phyloP scores from a whole-genome alignment of 768 basidiomycete species.

The Boletus patriciae region DNA sequence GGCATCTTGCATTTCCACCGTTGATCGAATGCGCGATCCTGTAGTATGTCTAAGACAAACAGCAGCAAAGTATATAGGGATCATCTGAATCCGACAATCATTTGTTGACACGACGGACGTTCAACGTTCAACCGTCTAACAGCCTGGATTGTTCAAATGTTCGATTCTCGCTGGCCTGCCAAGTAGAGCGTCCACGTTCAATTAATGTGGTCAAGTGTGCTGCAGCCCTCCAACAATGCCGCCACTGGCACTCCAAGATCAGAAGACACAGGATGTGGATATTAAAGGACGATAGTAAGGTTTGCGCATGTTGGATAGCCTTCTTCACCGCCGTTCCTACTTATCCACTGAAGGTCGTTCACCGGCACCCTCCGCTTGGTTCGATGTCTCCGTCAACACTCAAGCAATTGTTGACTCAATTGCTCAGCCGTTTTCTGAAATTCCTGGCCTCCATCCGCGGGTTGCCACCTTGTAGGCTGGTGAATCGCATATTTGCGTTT shows the following conservation, averaged over 20 bases:
- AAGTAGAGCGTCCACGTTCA: not conserved
- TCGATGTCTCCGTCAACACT: not conserved
- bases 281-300: not conserved
- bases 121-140: too few species aligned
- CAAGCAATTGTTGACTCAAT: not conserved
- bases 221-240: too few species aligned
- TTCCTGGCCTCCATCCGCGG: not conserved
- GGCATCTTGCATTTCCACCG: not conserved
- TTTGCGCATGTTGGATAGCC: not conserved
- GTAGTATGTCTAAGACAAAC: too few species aligned
- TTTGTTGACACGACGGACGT: too few species aligned
- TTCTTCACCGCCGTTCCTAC: too few species aligned
- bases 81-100: too few species aligned
- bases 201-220: not conserved
- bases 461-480: not conserved
- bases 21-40: too few species aligned
- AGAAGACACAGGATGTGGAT: not conserved
- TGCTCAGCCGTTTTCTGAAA: slow-evolving; percentile 4
- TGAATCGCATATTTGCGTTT: slow-evolving; percentile 1
- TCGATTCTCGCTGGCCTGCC: not conserved
- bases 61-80: too few species aligned
- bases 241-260: too few species aligned
- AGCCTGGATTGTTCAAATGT: not conserved
- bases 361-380: too few species aligned
- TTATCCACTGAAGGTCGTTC: not conserved